These are phyloP conservation scores for Zygoascus sp. DNA, from an alignment of 1,139 yeast species.

Conservation along the genomic window DNA sequence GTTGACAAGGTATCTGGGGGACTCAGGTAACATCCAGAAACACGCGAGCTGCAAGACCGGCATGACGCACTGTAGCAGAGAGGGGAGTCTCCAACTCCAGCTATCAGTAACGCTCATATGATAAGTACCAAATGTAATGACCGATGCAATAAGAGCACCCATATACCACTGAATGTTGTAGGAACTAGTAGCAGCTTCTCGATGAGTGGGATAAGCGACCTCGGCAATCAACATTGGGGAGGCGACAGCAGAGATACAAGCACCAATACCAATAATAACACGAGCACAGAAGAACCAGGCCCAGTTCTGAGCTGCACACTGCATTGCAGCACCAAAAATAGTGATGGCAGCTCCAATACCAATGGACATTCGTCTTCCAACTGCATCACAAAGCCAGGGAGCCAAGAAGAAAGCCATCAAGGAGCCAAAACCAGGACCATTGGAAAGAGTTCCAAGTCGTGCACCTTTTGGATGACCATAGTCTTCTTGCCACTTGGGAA, in stretches of 20 bases:
- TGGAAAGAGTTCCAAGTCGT: conserved; percentile 43
- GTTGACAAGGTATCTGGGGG: conserved; percentile 74
- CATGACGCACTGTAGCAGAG: conserved; percentile 28
- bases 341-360: conserved; percentile 12
- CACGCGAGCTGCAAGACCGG: conserved; percentile 35
- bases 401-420: conserved; percentile 15
- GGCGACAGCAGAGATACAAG: conserved; percentile 28
- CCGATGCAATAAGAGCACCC: conserved; percentile 53
- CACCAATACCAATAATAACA: conserved; percentile 21
- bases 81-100: conserved; percentile 41
- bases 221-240: conserved; percentile 34
- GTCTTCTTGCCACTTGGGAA: conserved; percentile 36
- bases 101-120: conserved; percentile 39
- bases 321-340: conserved; percentile 15
- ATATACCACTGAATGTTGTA: conserved; percentile 51
- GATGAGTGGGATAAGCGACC: conserved; percentile 40
- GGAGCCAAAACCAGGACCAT: conserved; percentile 51
- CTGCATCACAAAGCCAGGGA: conserved; percentile 8
- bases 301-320: conserved; percentile 13
- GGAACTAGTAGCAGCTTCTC: conserved; percentile 44
- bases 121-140: conserved; percentile 36
- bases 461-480: conserved; percentile 44
- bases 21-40: conserved; percentile 45
- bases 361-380: conserved; percentile 12
- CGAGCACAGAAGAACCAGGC: conserved; percentile 38